phyloP scores from a whole-genome alignment of 306 rosid genomes.

The Vigna hirtella region DNA sequence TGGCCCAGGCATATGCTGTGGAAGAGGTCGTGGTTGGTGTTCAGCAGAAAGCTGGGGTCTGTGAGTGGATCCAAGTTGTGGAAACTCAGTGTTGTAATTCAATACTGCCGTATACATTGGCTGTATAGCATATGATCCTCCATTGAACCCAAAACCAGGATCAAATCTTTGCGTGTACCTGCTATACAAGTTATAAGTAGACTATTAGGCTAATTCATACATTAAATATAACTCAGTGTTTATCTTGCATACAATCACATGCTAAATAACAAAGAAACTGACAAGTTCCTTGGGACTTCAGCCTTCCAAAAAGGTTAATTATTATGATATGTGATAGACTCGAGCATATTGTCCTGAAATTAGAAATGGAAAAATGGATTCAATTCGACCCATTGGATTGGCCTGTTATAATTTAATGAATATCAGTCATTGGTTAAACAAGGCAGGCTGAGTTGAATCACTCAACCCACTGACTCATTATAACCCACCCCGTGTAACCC shows the following conservation, averaged over 20 bases:
- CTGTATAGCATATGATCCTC: slow-evolving; percentile 84
- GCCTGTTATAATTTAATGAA: neutral
- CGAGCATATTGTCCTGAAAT: neutral
- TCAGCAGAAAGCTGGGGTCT: slow-evolving; percentile 83
- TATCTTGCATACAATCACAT: neutral
- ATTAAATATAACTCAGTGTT: neutral
- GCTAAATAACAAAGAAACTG: neutral
- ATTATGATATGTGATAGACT: neutral
- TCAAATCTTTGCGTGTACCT: slow-evolving; percentile 98
- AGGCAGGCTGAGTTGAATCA: neutral
- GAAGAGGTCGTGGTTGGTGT: slow-evolving; percentile 75
- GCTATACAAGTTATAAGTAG: slow-evolving; percentile 40
- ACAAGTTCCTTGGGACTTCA: neutral
- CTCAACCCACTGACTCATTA: neutral
- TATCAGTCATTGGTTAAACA: neutral
- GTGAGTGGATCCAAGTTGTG: slow-evolving; percentile 90
- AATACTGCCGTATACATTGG: slow-evolving; percentile 89
- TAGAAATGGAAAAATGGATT: neutral
- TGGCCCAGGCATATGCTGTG: slow-evolving; percentile 77
- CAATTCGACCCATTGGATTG: neutral
- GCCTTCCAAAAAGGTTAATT: neutral
- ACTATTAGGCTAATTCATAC: slow-evolving; percentile 11
- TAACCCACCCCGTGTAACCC: neutral
- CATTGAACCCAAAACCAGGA: slow-evolving; percentile 96
- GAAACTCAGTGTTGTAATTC: slow-evolving; percentile 95